A percentile compares a stretch with the other conserved stretches of the same genome.
Conservation (phyloP, 1,284 basidiomycete genomes). For the Fomitopsis schrenkii region DNA sequence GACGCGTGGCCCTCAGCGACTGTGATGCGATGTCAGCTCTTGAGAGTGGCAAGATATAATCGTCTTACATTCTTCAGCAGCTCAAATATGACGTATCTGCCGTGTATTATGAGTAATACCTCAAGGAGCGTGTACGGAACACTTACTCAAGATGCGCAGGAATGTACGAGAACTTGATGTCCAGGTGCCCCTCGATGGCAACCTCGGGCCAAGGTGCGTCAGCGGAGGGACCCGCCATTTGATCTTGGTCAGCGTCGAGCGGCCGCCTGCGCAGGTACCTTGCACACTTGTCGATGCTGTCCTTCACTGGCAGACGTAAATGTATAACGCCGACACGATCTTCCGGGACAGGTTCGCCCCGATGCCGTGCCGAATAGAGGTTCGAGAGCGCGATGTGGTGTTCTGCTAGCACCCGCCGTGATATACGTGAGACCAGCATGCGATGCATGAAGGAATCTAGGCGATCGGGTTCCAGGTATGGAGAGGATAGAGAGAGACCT, state of each 20-base stretch:
- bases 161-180: conserved; percentile 81
- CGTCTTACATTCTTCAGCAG: conserved; percentile 73
- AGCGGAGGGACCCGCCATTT: conserved; percentile 23
- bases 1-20: conserved; percentile 66
- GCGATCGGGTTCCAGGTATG: conserved; percentile 71
- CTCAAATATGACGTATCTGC: conserved; percentile 85
- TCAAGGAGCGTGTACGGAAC: not conserved
- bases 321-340: conserved; percentile 86
- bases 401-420: conserved; percentile 83
- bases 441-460: conserved; percentile 88
- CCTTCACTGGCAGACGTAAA: conserved; percentile 68
- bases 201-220: conserved; percentile 57
- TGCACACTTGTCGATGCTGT: conserved; percentile 68
- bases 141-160: conserved; percentile 82
- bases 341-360: conserved; percentile 30
- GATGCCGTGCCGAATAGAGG: conserved; percentile 39
- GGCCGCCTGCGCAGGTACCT: conserved; percentile 53
- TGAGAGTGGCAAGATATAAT: not conserved
- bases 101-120: not conserved
- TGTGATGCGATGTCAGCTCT: conserved; percentile 20
- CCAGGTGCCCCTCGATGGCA: conserved; percentile 68
- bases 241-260: conserved; percentile 39
- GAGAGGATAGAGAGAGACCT: conserved; percentile 75
- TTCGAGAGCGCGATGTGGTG: conserved; percentile 85
- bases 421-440: conserved; percentile 90